A percentile compares a stretch with the other conserved stretches of the same genome.
phyloP scores from a whole-genome alignment of 2,329 filamentous ascomycete species.

The Diaporthe sp. region DNA sequence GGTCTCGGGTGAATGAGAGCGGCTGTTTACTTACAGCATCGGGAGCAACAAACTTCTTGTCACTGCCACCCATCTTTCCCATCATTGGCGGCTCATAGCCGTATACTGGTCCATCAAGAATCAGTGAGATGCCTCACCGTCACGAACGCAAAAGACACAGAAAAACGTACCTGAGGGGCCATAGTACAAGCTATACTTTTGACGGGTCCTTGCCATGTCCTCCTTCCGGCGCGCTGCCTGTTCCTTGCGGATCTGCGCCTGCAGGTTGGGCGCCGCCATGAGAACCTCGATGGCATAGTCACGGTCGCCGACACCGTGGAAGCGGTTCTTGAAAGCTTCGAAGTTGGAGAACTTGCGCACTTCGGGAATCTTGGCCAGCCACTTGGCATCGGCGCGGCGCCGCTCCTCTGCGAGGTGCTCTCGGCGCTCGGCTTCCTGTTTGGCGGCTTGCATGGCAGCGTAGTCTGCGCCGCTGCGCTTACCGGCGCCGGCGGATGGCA shows the following conservation, averaged over 20 bases:
- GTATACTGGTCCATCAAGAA: background rate
- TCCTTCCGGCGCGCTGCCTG: conserved; percentile 21
- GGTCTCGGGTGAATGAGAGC: background rate
- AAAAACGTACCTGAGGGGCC: background rate
- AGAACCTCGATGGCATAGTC: conserved; percentile 20
- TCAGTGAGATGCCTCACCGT: background rate
- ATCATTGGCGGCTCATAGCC: background rate
- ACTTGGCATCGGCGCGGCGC: conserved; percentile 3
- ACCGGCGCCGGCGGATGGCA: background rate
- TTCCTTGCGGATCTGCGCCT: conserved; percentile 15
- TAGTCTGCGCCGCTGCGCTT: conserved; percentile 18
- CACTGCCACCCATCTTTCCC: background rate
- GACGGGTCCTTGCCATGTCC: conserved; percentile 19
- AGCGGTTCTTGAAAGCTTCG: conserved; percentile 13
- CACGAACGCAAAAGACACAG: background rate
- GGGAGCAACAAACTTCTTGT: conserved; percentile 16
- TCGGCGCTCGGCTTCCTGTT: conserved; percentile 17
- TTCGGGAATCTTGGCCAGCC: conserved; percentile 11
- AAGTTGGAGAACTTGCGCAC: conserved; percentile 18
- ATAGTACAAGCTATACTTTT: background rate
- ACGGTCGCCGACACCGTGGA: background rate
- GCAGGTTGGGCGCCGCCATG: conserved; percentile 17
- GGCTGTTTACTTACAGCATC: conserved; percentile 7
- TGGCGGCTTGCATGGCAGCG: conserved; percentile 9
- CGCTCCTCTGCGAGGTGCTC: conserved; percentile 10